Evolutionary conservation across 495 filamentous ascomycete genomes (phyloP).

Genomic region (Staphylotrichum longicolle): DNA sequence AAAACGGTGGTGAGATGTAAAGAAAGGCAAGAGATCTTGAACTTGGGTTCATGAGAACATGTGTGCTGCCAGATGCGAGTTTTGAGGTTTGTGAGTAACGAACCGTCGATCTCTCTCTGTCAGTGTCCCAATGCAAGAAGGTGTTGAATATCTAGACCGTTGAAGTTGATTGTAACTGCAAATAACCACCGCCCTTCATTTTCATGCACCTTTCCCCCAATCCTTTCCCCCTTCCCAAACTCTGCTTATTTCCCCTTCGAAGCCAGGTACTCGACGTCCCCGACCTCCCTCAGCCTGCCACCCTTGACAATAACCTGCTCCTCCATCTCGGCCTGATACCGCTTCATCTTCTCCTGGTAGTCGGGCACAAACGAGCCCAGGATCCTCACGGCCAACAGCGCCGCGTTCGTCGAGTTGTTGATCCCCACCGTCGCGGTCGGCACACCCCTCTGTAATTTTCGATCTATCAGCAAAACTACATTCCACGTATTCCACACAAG

Average conservation of each 20-base stretch:
- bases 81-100: too few species aligned
- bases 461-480: neutral
- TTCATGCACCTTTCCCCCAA: neutral
- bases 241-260: slow-evolving; percentile 18
- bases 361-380: slow-evolving; percentile 64
- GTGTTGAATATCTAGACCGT: too few species aligned
- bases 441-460: slow-evolving; percentile 53
- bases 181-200: neutral
- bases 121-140: too few species aligned
- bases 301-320: slow-evolving; percentile 64
- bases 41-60: too few species aligned
- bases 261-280: slow-evolving; percentile 65
- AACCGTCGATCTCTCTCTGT: too few species aligned
- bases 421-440: slow-evolving; percentile 89
- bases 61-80: too few species aligned
- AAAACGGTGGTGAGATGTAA: too few species aligned
- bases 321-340: slow-evolving; percentile 63
- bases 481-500: too few species aligned
- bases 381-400: slow-evolving; percentile 81
- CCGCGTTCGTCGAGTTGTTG: slow-evolving; percentile 91
- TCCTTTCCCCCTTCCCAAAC: neutral
- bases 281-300: slow-evolving; percentile 60
- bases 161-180: neutral
- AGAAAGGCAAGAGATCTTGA: too few species aligned
- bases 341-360: slow-evolving; percentile 59